Evolutionary conservation across 805 yeast genomes (phyloP).

Genomic region (Wickerhamiella azyma): DNA sequence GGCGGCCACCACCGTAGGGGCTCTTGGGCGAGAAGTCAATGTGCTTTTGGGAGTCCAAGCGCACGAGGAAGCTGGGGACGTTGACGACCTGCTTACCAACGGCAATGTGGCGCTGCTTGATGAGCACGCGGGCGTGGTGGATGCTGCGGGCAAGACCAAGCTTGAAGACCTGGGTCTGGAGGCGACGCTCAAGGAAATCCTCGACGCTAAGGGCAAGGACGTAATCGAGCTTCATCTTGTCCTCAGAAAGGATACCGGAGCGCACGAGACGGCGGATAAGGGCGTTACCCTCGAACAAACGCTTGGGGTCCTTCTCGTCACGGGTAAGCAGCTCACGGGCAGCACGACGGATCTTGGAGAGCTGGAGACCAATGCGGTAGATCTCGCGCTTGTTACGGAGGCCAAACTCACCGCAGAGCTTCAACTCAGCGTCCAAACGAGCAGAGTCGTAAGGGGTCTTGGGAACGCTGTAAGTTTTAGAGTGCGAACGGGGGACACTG

Average conservation of each 20-base stretch:
- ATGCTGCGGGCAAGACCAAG: constrained; percentile 98
- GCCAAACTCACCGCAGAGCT: constrained; percentile 99
- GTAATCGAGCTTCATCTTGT: constrained; percentile 99
- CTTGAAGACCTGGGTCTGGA: constrained; percentile 99
- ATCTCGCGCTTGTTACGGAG: constrained; percentile 99
- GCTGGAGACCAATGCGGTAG: constrained; percentile 98
- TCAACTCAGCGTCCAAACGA: constrained; percentile 98
- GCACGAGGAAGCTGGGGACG: constrained; percentile 98
- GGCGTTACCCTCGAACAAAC: constrained; percentile 99
- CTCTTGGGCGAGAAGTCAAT: constrained; percentile 98
- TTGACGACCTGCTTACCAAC: constrained; percentile 99
- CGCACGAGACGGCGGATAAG: constrained; percentile 99
- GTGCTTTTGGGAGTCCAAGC: constrained; percentile 99
- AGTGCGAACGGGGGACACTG: constrained; percentile 80
- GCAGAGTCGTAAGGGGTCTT: constrained; percentile 98
- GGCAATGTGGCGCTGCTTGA: constrained; percentile 98
- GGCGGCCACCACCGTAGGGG: constrained; percentile 99
- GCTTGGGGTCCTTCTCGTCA: constrained; percentile 99
- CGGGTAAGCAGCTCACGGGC: constrained; percentile 99
- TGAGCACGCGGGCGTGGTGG: constrained; percentile 99
- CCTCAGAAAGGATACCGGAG: constrained; percentile 97
- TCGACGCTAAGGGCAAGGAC: constrained; percentile 95
- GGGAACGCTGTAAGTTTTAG: constrained; percentile 99
- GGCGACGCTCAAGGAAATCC: constrained; percentile 99
- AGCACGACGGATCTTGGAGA: constrained; percentile 99